These are phyloP conservation scores for Apiospora aurea DNA, from an alignment of 2,329 filamentous ascomycete genomes.

Conservation along the genomic window DNA sequence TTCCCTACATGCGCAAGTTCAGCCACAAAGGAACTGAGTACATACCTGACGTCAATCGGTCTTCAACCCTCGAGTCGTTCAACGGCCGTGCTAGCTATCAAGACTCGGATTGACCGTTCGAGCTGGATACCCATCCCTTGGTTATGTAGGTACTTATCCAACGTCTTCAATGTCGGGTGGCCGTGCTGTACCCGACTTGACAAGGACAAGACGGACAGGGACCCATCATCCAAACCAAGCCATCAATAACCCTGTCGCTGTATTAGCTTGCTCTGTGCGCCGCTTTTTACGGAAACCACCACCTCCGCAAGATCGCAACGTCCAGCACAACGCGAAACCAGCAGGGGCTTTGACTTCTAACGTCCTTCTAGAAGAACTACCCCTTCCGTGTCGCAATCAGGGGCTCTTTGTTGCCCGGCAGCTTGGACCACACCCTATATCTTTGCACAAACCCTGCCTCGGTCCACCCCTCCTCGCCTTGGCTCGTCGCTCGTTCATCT, in stretches of 20 bases:
- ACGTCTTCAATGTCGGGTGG: not conserved
- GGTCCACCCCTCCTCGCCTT: not conserved
- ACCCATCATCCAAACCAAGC: conserved; percentile 2
- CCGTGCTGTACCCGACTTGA: not conserved
- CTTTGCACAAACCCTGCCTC: not conserved
- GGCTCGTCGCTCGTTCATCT: conserved; percentile 25
- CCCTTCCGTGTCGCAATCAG: conserved; percentile 23
- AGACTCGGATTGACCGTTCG: not conserved
- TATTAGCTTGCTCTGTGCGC: conserved; percentile 11
- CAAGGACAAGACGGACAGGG: not conserved
- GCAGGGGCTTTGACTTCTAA: conserved; percentile 20
- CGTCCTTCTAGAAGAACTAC: conserved; percentile 10
- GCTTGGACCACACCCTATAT: conserved; percentile 23
- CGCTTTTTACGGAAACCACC: conserved; percentile 19
- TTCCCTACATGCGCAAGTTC: not conserved
- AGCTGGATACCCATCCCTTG: not conserved
- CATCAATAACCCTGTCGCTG: conserved; percentile 14
- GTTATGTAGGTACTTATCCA: not conserved
- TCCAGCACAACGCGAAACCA: conserved; percentile 23
- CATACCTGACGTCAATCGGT: not conserved
- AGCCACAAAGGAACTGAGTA: not conserved
- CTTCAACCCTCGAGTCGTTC: not conserved
- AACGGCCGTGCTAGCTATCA: not conserved
- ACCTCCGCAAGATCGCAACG: conserved; percentile 21
- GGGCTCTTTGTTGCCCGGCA: conserved; percentile 1